A percentile compares a stretch with the other conserved stretches of the same genome.
Conservation (phyloP, 257 asterid genomes). For the Lantana camara region DNA sequence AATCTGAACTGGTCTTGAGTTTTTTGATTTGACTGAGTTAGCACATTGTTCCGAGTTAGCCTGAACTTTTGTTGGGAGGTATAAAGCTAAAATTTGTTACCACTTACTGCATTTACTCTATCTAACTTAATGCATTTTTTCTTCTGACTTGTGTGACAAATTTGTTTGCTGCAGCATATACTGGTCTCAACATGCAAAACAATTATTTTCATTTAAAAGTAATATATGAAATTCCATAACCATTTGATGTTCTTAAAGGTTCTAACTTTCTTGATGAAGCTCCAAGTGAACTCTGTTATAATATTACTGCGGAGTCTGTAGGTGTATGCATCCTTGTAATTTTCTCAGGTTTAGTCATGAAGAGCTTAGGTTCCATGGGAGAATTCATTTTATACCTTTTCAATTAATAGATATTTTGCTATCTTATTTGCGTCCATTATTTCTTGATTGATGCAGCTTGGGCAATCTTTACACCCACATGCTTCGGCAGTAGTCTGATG, state of each 20-base stretch:
- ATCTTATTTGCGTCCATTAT: background rate
- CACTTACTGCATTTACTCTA: no score
- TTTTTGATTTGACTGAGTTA: background rate
- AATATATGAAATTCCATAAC: background rate
- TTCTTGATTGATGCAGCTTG: constrained; percentile 19
- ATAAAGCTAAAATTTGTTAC: no score
- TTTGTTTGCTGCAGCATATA: no score
- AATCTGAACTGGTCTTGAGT: background rate
- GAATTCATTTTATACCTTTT: background rate
- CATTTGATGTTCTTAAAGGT: no score
- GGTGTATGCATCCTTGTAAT: background rate
- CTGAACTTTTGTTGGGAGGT: background rate
- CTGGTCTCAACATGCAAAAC: background rate
- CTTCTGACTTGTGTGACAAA: no score
- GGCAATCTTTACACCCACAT: constrained; percentile 1
- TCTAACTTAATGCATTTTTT: no score
- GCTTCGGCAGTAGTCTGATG: background rate
- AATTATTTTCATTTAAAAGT: background rate
- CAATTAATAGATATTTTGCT: background rate
- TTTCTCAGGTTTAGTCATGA: background rate
- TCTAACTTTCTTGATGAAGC: background rate
- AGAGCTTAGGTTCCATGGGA: background rate
- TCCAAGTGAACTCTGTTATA: background rate
- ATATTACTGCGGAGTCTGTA: constrained; percentile 3
- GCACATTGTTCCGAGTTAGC: background rate